Base-by-base conservation (phyloP, 768 basidiomycete species). In the Tubosaeta sp. region DNA sequence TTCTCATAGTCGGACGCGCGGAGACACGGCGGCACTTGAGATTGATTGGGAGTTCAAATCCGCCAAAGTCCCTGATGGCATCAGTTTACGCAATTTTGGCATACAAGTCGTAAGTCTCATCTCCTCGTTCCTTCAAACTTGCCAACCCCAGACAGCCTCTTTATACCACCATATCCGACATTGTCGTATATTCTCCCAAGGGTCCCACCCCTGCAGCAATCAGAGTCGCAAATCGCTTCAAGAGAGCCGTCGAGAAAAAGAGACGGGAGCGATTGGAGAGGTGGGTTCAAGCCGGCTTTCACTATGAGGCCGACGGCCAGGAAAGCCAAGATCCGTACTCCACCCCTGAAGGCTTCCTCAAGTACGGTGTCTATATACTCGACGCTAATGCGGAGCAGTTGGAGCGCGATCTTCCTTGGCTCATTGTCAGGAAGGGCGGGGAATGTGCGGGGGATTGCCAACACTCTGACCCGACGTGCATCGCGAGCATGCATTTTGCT, bases 151-250 rank as follows among this genome's bases (percentile, higher is more conserved):
- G 44, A 12, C 25, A 90, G 90, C 82, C 88, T 39, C 87, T 94
- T 51, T 91, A 90, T 59, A 84, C 86, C 2, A 86, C 90, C 7
- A 74, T 95, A n/a, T 91, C 90, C 40, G 93, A 95, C 60, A 83
- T 95, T 32, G 84, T 94, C 55, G 72, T 95, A 24, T 94, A 94
- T 69, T 91, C 89, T 13, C 89, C 89, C 8, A 77, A 58, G 62
- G 89, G 90, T 11, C 63, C 70, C 31, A 72, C 74, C 8, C 73
- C 77, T 21, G 62, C 74, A n/a, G 79, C 86, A 0, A 61, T 82
- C 38, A 70, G 76, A 21, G 75, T 88, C 30, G 88, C 88, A 0
- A 74, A 81, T 46, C 75, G 82, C 30, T 87, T 90, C 61, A 78
- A 76, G 55, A 70, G 76, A 18, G 87, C 88, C 0, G 72, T 88